These are phyloP conservation scores for Termitomyces sp. DNA, from an alignment of 768 basidiomycete genomes.

Conservation along the genomic window DNA sequence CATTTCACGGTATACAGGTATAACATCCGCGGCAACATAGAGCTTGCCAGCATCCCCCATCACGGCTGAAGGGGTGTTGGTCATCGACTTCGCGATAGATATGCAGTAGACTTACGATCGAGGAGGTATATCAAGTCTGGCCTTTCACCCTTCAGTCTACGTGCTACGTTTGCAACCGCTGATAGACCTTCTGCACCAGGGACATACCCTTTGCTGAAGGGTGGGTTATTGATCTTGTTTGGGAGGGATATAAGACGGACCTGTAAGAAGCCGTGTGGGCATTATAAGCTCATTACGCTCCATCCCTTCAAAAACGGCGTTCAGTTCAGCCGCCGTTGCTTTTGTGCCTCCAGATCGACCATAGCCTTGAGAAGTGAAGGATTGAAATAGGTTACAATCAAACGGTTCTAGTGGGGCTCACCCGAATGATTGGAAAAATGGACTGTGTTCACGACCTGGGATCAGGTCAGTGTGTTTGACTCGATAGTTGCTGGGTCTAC, in stretches of 20 bases:
- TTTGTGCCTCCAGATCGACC: conserved; percentile 76
- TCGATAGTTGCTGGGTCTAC: conserved; percentile 21
- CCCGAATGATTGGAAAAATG: conserved; percentile 95
- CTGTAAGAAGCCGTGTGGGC: conserved; percentile 77
- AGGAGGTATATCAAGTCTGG: conserved; percentile 79
- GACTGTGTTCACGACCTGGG: conserved; percentile 83
- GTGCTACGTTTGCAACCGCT: conserved; percentile 61
- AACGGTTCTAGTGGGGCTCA: conserved; percentile 24
- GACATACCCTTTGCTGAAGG: conserved; percentile 63
- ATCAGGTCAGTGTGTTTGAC: conserved; percentile 10
- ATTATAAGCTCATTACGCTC: conserved; percentile 71
- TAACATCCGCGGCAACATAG: conserved; percentile 84
- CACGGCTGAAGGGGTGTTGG: conserved; percentile 56
- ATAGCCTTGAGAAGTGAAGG: conserved; percentile 58
- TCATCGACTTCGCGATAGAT: not conserved
- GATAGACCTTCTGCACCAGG: conserved; percentile 66
- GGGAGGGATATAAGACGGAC: conserved; percentile 28
- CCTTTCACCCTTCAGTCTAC: conserved; percentile 52
- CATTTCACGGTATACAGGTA: conserved; percentile 82
- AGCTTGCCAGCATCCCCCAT: conserved; percentile 89
- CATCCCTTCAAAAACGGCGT: conserved; percentile 69
- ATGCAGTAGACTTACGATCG: conserved; percentile 64
- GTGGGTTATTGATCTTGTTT: not conserved
- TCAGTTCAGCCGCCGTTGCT: conserved; percentile 75
- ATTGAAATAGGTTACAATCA: not conserved